Conservation (phyloP, 164 flowering plant genomes). For the Magnolia changhungtana region DNA sequence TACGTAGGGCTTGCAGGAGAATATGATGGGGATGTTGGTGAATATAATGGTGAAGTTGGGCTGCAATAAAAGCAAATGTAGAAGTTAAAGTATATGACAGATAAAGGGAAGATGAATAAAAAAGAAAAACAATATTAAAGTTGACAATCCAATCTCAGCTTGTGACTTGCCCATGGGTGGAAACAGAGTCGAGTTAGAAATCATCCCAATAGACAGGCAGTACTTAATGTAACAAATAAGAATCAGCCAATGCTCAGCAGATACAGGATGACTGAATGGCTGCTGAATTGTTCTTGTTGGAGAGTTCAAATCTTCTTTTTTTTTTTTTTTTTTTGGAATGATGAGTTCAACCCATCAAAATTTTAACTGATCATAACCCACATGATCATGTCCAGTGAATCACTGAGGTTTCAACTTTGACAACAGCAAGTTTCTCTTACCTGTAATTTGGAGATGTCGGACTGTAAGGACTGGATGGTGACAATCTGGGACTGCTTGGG, state of each 20-base stretch:
- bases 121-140: neutral
- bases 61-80: slow-evolving; percentile 37
- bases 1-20: slow-evolving; percentile 92
- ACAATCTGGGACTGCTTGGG: slow-evolving; percentile 83
- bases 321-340: neutral
- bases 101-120: neutral
- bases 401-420: neutral
- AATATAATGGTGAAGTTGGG: slow-evolving; percentile 92
- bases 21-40: slow-evolving; percentile 91
- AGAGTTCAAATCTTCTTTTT: neutral
- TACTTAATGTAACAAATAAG: neutral
- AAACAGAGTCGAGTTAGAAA: neutral
- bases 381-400: neutral
- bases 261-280: neutral
- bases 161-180: neutral
- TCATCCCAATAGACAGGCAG: neutral
- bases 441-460: slow-evolving; percentile 93
- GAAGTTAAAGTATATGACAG: neutral
- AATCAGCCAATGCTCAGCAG: neutral
- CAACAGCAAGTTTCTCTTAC: slow-evolving; percentile 25
- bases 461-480: slow-evolving; percentile 86
- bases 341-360: neutral
- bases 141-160: neutral
- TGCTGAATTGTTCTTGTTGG: neutral
- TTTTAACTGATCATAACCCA: neutral